Evolutionary conservation across 352 stramenopile species (phyloP), one percentile per base, ranked within the genome.

Genomic region (Globisporangium nagaii): DNA sequence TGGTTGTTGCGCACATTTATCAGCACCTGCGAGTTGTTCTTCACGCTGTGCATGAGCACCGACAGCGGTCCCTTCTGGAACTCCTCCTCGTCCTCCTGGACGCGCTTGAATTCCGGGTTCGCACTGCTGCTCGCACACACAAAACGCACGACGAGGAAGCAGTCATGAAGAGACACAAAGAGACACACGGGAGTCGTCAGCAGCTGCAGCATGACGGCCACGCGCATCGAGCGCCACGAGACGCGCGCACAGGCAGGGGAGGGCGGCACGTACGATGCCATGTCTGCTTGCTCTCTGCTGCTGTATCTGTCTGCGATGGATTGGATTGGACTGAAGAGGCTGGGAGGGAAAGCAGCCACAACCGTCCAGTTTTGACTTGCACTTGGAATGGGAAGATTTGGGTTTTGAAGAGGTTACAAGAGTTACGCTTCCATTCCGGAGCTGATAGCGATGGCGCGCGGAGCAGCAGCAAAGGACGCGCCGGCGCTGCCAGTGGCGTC

Each of bases 1-100:
- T 99, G 98, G 79, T 99, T 99, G 80, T 99, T 99, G 56, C 98
- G 86, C 46, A 99, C 92, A 78, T 99, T 99, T 67, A 99, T 98
- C 13, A 99, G 84, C 52, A 99, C 95, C 76, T 99, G 96, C 52
- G 92, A 97, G 66, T 97, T 98, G 59, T 96, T 97, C 71, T 98
- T 97, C 19, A 99, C 96, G 63, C 93, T 97, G 53, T 99, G 93
- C 84, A 98, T 98, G 46, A 99, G 82, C 53, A 99, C 88, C 28
- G 87, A 98, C 34, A 99, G 88, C 51, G 97, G 97, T 17, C 97
- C 97, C 48, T 96, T 97, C 63, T 98, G 91, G 68, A 99, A 97
- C 64, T 97, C 92, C 56, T 97, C 79, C 65, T 96, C 84, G 59
- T 95, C 78, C 63, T 95, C 77, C 71, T 94, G 74, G 57, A 90